Conservation (phyloP, 805 yeast species). For the Ogataea minuta region DNA sequence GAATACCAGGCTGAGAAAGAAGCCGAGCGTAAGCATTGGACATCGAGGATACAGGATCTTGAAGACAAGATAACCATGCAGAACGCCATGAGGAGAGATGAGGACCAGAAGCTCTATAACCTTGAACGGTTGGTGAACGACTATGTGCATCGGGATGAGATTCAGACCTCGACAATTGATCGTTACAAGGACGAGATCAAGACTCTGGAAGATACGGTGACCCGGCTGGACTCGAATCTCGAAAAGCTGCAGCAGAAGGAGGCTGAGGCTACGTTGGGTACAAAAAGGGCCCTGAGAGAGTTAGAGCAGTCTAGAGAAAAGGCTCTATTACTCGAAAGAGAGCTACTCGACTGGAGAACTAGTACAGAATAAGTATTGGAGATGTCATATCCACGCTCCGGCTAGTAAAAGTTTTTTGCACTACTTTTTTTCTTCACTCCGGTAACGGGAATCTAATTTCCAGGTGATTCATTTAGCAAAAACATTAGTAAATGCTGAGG, state of each 20-base stretch:
- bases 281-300: constrained; percentile 55
- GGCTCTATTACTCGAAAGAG: constrained; percentile 52
- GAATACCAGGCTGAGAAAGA: constrained; percentile 53
- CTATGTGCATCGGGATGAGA: constrained; percentile 48
- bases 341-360: constrained; percentile 53
- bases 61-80: constrained; percentile 49
- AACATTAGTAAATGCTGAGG: constrained; percentile 17
- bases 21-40: constrained; percentile 54
- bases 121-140: constrained; percentile 56
- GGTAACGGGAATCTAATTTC: constrained; percentile 7
- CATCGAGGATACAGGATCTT: constrained; percentile 49
- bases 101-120: constrained; percentile 46
- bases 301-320: constrained; percentile 53
- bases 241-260: constrained; percentile 43
- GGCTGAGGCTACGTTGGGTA: constrained; percentile 41
- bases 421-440: constrained; percentile 8
- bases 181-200: constrained; percentile 59
- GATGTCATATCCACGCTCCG: constrained; percentile 3
- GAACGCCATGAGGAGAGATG: constrained; percentile 48
- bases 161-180: constrained; percentile 48
- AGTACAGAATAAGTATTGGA: constrained; percentile 7
- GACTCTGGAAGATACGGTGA: constrained; percentile 50
- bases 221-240: constrained; percentile 44
- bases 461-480: constrained; percentile 9
- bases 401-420: constrained; percentile 3